A percentile compares a stretch with the other conserved stretches of the same genome.
phyloP scores from a whole-genome alignment of 2,329 filamentous ascomycete genomes.

The Grosmannia serpens region DNA sequence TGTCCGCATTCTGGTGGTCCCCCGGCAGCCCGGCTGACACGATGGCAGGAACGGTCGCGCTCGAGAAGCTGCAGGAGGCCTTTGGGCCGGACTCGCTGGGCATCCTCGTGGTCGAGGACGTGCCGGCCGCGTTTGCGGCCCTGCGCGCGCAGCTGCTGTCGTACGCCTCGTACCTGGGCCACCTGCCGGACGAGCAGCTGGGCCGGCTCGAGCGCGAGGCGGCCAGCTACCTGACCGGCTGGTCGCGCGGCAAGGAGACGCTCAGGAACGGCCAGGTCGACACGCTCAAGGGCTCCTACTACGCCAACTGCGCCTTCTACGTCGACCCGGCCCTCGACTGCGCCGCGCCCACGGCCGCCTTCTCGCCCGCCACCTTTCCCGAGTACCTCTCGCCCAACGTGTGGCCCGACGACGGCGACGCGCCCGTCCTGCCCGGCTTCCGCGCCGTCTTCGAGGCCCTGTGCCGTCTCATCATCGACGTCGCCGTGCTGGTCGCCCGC shows the following conservation, averaged over 20 bases:
- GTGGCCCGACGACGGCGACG: conserved; percentile 59
- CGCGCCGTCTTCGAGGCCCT: conserved; percentile 59
- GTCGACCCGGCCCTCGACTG: conserved; percentile 51
- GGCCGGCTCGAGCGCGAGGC: conserved; percentile 46
- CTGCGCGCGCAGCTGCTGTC: conserved; percentile 67
- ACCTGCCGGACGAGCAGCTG: conserved; percentile 59
- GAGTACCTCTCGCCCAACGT: conserved; percentile 87
- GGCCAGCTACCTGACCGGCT: conserved; percentile 58
- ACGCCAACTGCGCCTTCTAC: conserved; percentile 74
- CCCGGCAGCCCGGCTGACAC: not conserved
- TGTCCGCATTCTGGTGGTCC: conserved; percentile 3
- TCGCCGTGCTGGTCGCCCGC: conserved; percentile 76
- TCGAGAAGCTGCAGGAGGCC: conserved; percentile 59
- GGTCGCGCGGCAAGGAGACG: conserved; percentile 74
- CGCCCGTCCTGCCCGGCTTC: conserved; percentile 75
- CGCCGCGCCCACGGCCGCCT: conserved; percentile 46
- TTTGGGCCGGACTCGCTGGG: conserved; percentile 87
- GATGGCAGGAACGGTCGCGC: conserved; percentile 50
- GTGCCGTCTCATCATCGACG: conserved; percentile 78
- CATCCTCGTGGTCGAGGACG: conserved; percentile 84
- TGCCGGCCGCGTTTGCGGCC: conserved; percentile 59
- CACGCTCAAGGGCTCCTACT: conserved; percentile 73
- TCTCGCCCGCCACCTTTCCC: conserved; percentile 54
- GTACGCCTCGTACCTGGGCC: conserved; percentile 81
- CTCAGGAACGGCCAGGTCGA: conserved; percentile 69